Base-by-base conservation (phyloP, 345 rosid species). In the Xanthoceras sorbifolium region DNA sequence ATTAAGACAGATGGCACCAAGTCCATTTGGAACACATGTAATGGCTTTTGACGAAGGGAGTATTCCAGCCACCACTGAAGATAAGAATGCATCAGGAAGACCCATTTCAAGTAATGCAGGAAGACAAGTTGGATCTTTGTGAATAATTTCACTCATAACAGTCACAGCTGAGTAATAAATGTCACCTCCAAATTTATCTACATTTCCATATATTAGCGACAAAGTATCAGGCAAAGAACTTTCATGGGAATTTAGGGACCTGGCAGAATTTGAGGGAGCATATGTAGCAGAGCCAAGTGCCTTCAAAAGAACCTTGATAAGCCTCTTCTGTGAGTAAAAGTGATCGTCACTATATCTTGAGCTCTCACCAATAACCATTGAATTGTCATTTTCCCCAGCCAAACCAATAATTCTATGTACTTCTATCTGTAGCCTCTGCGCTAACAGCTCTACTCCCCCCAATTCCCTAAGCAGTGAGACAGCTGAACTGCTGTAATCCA, bases 31-130 rank as follows among this genome's bases (percentile, higher is more conserved):
- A 77, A 95, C 86, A 82, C 98, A 93, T 50, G 94, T 87, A 80
- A 95, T 92, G 76, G 97, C 99, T 87, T 93, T 95, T 54, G 99
- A 91, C 70, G 98, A 92, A 81, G 99, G 96, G 82, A 89, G 90
- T 61, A 93, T 73, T 67, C 97, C 97, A 83, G 91, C 86, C 34
- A 84, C 85, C 69, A 95, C 96, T 65, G 99, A 95, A 78, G 96
- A 85, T 78, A 95, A 86, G 87, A 95, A 95, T 67, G 99, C 93
- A 82, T 86, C 91, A 18, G 98, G 98, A 76, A 95, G 97, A 79
- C 97, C 92, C 86, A 92, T 78, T 80, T 95, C 99, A 79, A 89
- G 89, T 76, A 95, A 85, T 18, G 84, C 82, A 40, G 96, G 78
- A 77, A 91, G 93, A 78, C 94, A 90, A 57, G 98, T 93, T 57